Base-by-base conservation (phyloP, 495 filamentous ascomycete species). In the Aspergillus cavernicola region DNA sequence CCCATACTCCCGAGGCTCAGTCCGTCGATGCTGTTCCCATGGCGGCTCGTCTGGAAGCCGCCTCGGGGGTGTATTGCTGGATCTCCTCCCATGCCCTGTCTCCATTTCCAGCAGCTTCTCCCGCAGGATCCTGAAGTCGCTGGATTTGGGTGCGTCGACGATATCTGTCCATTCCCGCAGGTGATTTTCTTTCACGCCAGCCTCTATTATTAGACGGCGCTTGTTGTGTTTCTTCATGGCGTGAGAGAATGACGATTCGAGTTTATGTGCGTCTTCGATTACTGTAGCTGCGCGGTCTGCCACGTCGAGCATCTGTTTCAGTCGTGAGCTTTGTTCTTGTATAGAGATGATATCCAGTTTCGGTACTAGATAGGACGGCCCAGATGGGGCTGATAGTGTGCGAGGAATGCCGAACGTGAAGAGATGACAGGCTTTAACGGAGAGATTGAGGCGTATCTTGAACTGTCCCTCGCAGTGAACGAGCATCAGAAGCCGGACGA, bases 381-480 rank as follows among this genome's bases (percentile, higher is more conserved):
- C 47, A 3, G 13, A 1, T 31, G 9, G 23, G 1, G 47, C 47
- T 18, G 19, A 18, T 12, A 50, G 10, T 13, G 47, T 50, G 13
- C 47, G 47, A 3, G 47, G 47, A 22, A 50, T 40, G 1, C 47
- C 47, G n/a, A 50, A 50, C 0, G 47, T 39, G 13, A 50, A n/a
- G 4, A 23, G 35, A 29, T 50, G 47, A 15, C 47, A 29, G 5
- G 47, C 47, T 20, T 39, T 50, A 7, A 40, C 47, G 23, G 47
- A 39, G 16, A 50, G 7, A 8, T 20, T 8, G 15, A 32, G 35
- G 9, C 35, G 35, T 22, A 40, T 8, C 3, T 40, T 18, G 8
- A 50, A 50, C 20, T 39, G 35, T 1, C 35, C 8, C 24, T 50
- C 47, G 22, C 47, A 39, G 15, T 50, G 23, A 11, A 50, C 35